These are phyloP conservation scores for Dalbergia cochinchinensis DNA, from an alignment of 306 rosid species.

Conservation along the genomic window DNA sequence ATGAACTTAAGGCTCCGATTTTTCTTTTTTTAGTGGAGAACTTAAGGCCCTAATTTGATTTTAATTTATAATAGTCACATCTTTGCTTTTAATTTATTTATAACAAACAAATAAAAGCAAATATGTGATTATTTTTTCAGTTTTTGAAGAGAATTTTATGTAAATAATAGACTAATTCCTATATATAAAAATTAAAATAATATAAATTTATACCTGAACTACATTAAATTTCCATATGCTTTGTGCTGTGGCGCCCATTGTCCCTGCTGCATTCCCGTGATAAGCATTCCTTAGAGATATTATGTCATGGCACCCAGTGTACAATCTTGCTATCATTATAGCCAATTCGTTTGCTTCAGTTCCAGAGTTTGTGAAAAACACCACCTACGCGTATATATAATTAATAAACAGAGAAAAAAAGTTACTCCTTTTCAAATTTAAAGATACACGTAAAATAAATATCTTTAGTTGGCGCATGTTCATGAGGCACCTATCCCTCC, in stretches of 20 bases:
- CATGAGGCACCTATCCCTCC: background rate
- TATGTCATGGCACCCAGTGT: constrained; percentile 85
- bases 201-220: constrained; percentile 61
- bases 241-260: constrained; percentile 97
- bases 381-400: constrained; percentile 63
- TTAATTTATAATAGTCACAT: no score
- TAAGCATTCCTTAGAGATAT: constrained; percentile 89
- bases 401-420: background rate
- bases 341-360: constrained; percentile 98
- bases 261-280: constrained; percentile 90
- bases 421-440: background rate
- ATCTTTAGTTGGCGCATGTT: background rate
- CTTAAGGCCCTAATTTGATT: no score
- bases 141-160: background rate
- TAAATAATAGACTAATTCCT: background rate
- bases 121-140: background rate
- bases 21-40: background rate
- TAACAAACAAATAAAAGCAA: background rate
- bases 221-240: constrained; percentile 86
- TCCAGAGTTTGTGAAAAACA: constrained; percentile 93
- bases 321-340: constrained; percentile 74
- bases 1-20: background rate
- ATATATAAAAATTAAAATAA: background rate
- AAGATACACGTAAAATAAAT: background rate
- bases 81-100: no score